These are phyloP conservation scores for Pseudoneurospora amorphoporcata DNA, from an alignment of 495 filamentous ascomycete genomes.

Conservation along the genomic window DNA sequence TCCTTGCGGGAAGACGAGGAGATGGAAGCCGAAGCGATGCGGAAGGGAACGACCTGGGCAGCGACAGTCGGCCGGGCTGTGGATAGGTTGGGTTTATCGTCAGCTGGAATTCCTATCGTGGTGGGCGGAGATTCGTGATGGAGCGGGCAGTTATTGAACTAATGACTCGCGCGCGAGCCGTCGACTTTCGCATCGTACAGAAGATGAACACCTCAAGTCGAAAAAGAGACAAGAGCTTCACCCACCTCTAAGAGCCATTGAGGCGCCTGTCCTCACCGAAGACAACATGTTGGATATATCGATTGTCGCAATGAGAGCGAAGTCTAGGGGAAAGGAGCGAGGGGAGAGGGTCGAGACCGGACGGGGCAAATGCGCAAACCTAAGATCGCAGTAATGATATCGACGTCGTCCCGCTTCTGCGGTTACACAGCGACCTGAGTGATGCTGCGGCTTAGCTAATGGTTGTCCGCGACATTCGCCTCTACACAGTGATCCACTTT, in stretches of 20 bases:
- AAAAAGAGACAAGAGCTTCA: background rate
- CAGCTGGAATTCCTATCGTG: too few relatives aligned
- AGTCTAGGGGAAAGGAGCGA: background rate
- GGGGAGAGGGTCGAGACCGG: background rate
- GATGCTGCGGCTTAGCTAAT: background rate
- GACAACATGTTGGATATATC: constrained; percentile 44
- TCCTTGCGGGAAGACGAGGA: constrained; percentile 51
- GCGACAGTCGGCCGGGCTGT: constrained; percentile 47
- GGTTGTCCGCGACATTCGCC: background rate
- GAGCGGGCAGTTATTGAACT: background rate
- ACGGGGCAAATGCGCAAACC: background rate
- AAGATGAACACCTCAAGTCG: background rate
- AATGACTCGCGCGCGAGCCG: background rate
- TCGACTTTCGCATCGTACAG: background rate
- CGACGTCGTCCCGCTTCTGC: background rate
- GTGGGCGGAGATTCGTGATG: background rate
- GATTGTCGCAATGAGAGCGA: background rate
- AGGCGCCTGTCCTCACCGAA: constrained; percentile 51
- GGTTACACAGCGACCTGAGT: background rate
- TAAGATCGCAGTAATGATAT: background rate
- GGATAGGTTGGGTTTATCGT: constrained; percentile 3
- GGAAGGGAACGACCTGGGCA: constrained; percentile 47
- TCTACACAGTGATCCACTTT: background rate
- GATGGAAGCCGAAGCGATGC: constrained; percentile 46
- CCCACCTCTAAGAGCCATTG: constrained; percentile 63